phyloP scores from a whole-genome alignment of 257 asterid genomes.

The Solanum pinnatisectum region DNA sequence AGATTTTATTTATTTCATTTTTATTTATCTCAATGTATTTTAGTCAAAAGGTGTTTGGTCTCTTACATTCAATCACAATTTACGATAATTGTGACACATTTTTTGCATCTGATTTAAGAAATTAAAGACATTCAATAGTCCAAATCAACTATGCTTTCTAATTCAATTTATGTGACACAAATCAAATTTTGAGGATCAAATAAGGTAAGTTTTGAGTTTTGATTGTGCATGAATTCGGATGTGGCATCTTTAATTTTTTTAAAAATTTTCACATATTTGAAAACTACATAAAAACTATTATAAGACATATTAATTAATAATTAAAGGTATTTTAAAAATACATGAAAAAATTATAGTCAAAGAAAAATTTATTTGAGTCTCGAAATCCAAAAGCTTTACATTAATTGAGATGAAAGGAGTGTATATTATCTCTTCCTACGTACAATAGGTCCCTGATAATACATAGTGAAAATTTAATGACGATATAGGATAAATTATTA shows the following conservation, averaged over 20 bases:
- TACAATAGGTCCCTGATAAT: background rate
- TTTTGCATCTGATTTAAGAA: background rate
- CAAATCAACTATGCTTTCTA: too few species aligned
- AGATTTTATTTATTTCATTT: background rate
- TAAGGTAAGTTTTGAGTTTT: too few species aligned
- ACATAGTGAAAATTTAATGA: background rate
- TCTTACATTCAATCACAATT: background rate
- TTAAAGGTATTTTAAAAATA: too few species aligned
- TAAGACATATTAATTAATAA: background rate
- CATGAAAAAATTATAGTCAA: too few species aligned
- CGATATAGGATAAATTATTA: background rate
- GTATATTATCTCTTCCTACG: background rate
- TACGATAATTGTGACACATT: background rate
- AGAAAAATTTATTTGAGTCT: too few species aligned
- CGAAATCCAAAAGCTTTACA: too few species aligned
- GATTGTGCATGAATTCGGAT: too few species aligned
- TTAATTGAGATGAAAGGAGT: background rate
- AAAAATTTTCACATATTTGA: too few species aligned
- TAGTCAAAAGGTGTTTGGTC: background rate
- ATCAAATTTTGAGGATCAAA: fast-evolving
- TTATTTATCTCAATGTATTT: background rate
- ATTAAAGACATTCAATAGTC: background rate
- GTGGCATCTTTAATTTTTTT: background rate
- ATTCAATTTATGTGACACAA: background rate
- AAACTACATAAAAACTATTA: too few species aligned